Base-by-base conservation (phyloP, 306 rosid species). In the Sicyos baderoa region DNA sequence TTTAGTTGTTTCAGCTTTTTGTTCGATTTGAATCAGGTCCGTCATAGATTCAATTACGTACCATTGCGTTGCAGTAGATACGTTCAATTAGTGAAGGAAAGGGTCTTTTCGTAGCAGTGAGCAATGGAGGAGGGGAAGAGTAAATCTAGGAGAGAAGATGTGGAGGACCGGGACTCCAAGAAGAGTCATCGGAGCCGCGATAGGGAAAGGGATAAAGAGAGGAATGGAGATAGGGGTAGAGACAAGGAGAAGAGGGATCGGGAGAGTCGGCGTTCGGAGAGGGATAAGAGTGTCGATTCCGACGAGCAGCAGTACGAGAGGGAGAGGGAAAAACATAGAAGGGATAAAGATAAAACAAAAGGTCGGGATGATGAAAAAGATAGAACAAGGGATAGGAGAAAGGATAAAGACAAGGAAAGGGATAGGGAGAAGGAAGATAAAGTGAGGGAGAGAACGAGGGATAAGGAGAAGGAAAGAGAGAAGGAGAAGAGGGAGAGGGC, bases 41-140 rank as follows among this genome's bases (percentile, higher is more conserved):
- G 3, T 61, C 68, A 1, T 35, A 63, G 22, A 40, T 63, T 63
- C 51, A 5, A 17, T 63, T 7, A 2, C 53, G 7, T 29, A 37
- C 40, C 68, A 32, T n/a, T 32, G 1, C 49, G 67, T 61, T 23
- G 48, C 49, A 32, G 7, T 37, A n/a, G 50, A 5, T 6, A 37
- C 15, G 1, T 35, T n/a, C 49, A 4, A 37, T 7, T 11, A 64
- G 63, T 57, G 40, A 2, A 57, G 40, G 40, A 35, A 55, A n/a
- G n/a, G 35, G 35, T 8, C 14, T 11, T 9, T 8, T 55, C 37
- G n/a, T 22, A 68, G 25, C 6, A 53, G 65, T 49, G 50, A 72
- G 73, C 75, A 25, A 83, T 90, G 91, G 95, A 87, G 21, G 91
- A 84, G 54, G 86, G 76, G 18, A 90, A 83, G 37, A 85, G 76